Base-by-base conservation (phyloP, 352 stramenopile species). In the Phytophthora agathidicida region DNA sequence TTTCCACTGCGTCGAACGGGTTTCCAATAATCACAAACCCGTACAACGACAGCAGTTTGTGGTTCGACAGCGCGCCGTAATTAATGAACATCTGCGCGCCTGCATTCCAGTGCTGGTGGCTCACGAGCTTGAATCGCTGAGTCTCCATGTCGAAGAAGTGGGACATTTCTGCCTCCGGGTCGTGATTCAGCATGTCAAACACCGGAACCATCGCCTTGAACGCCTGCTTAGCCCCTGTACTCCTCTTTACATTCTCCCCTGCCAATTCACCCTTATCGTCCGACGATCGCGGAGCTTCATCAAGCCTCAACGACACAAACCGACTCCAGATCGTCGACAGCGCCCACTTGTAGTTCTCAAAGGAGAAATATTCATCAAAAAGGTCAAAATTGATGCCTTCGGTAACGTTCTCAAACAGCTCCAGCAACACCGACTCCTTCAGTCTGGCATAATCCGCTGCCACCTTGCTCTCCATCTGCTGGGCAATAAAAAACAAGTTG, bases 171-270 rank as follows among this genome's bases (percentile, higher is more conserved):
- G 81, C 85, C 49, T 79, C 68, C 8, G 83, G 80, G 57, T 91
- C 75, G 60, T 94, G 83, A 63, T 94, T 94, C 43, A 94, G 68
- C 83, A 94, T 93, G 63, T 94, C 85, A 35, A 94, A 94, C 20
- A 94, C 85, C 0, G 85, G 85, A 8, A 89, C 77, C 85, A 94
- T 94, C 3, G 79, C 82, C 60, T 94, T 94, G 45, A 88, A 68
- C 17, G 59, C 60, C 44, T 70, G 51, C 28, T 76, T 77, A 14
- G 53, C 43, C n/a, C 49, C 48, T 3, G 46, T 22, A 1, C 19
- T 33, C 2, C 20, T 39, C 9, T 47, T 49, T 1, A 6, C 8
- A 23, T 30, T 57, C 13, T 57, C 39, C 35, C 63, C 54, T 16
- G 39, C 37, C 10, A 36, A 10, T 50, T 44, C 60, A 17, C 63